Base-by-base conservation (phyloP, 192 early-diverging fungal species). In the Linnemannia zychae region DNA sequence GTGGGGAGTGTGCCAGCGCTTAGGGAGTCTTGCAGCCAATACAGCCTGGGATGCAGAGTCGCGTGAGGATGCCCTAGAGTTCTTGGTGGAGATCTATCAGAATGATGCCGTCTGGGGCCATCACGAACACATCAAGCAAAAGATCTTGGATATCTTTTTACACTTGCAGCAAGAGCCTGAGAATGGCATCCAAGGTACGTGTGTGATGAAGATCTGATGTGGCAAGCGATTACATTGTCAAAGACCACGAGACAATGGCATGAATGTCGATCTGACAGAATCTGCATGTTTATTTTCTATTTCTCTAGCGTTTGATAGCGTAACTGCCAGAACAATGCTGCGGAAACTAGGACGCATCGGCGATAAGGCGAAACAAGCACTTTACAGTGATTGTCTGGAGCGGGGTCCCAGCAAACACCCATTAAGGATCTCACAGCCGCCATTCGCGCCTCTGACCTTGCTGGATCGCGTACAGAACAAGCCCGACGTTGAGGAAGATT, bases 401-500 rank as follows among this genome's bases (percentile, higher is more conserved):
- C 38, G 3, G 44, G 69, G 69, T 47, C 69, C 69, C n/a, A 71
- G 69, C 69, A 18, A 71, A 71, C 20, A 44, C n/a, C 69, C 69
- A 71, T 46, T 71, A 28, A 71, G 17, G n/a, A 71, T 47, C 69
- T 71, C 44, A 24, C 69, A 47, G 69, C 69, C 44, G 37, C 69
- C 33, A 71, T 76, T 18, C 44, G 22, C 63, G n/a, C 22, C 74
- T 5, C 48, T 68, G n/a, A 50, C 75, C 46, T 76, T 79, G 50
- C 71, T 79, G 38, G 72, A 71, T 38, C 71, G 72, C 40, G 72
- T 74, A 24, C 72, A 74, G 53, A 44, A 73, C 16, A 74, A 66
- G n/a, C 78, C 78, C 12, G 68, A 74, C 5, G 49, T 74, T 11
- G 78, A 80, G 24, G 68, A 80, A 16, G 72, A 80, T 33, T 53